These are phyloP conservation scores for Lasiodiplodia citricola DNA, from an alignment of 2,329 filamentous ascomycete species.

Conservation along the genomic window DNA sequence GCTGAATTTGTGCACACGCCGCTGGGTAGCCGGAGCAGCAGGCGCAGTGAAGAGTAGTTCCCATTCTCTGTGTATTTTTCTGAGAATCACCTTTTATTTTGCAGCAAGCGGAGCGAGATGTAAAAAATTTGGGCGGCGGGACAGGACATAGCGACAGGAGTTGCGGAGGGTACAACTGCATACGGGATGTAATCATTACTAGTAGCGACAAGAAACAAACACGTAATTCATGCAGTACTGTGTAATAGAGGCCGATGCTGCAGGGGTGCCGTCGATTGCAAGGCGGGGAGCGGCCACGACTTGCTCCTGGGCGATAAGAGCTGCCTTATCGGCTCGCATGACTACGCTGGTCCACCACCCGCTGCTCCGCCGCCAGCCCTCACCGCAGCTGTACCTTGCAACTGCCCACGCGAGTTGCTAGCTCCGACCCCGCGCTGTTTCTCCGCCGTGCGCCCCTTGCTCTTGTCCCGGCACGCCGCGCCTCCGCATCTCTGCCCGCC, in stretches of 20 bases:
- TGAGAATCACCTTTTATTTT: conserved; percentile 19
- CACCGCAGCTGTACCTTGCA: conserved; percentile 15
- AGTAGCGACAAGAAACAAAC: conserved; percentile 14
- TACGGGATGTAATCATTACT: conserved; percentile 14
- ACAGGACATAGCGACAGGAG: conserved; percentile 22
- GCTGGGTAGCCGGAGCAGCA: conserved; percentile 13
- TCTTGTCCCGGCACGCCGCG: background rate
- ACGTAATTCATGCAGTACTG: conserved; percentile 18
- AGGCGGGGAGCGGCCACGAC: conserved; percentile 8
- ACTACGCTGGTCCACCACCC: conserved; percentile 1
- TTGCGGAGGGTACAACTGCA: conserved; percentile 8
- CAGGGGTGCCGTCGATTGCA: background rate
- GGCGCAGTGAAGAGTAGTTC: conserved; percentile 12
- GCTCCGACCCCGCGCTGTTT: background rate
- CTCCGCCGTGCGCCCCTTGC: background rate
- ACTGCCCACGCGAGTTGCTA: background rate
- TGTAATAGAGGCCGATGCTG: background rate
- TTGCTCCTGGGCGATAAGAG: conserved; percentile 2
- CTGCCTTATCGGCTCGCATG: conserved; percentile 18
- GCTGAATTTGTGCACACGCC: conserved; percentile 43
- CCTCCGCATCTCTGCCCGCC: background rate
- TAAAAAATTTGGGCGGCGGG: conserved; percentile 20
- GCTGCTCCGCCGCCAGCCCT: conserved; percentile 10
- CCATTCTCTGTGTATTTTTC: conserved; percentile 19
- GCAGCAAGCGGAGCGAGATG: conserved; percentile 10